Percentiles rank a stretch among this genome's conserved stretches.
Conservation (phyloP, 2,329 filamentous ascomycete species). For the Aspergillus sp. region DNA sequence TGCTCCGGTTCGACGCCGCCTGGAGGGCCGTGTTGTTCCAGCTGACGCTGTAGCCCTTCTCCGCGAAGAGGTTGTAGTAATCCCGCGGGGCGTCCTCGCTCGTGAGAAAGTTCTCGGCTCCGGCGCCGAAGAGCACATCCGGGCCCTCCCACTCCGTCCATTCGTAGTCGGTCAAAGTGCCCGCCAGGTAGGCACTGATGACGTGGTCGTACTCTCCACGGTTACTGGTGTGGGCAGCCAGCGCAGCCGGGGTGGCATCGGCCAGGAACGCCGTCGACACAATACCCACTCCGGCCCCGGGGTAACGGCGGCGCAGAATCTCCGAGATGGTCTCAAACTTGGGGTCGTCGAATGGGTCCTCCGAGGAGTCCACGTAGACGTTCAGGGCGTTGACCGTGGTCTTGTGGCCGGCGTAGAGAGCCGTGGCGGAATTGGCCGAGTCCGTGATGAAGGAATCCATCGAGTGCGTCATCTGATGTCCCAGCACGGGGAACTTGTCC, state of each 20-base stretch:
- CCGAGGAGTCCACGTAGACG: constrained; percentile 76
- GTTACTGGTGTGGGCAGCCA: constrained; percentile 70
- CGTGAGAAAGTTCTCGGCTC: constrained; percentile 76
- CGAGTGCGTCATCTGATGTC: constrained; percentile 87
- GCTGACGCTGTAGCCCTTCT: constrained; percentile 69
- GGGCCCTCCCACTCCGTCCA: constrained; percentile 74
- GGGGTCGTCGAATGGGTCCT: constrained; percentile 73
- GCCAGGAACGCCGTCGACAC: constrained; percentile 74
- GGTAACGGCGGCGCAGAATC: constrained; percentile 67
- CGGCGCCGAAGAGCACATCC: constrained; percentile 79
- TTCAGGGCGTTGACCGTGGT: constrained; percentile 78
- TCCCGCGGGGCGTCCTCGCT: constrained; percentile 55
- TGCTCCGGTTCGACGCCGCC: constrained; percentile 56
- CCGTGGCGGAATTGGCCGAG: constrained; percentile 79
- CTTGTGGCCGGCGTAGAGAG: constrained; percentile 81
- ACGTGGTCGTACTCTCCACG: constrained; percentile 69
- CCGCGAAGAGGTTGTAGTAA: constrained; percentile 69
- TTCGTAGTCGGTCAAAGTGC: constrained; percentile 69
- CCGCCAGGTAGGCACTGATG: constrained; percentile 73
- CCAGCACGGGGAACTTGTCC: constrained; percentile 81
- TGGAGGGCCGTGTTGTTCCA: constrained; percentile 72
- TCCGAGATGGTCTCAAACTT: constrained; percentile 78
- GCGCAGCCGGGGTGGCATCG: constrained; percentile 77
- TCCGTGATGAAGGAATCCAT: constrained; percentile 84
- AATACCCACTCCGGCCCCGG: constrained; percentile 59